Evolutionary conservation across 2,329 filamentous ascomycete species (phyloP), one percentile per base, ranked within the genome.

Genomic region (Penicillium sp.): DNA sequence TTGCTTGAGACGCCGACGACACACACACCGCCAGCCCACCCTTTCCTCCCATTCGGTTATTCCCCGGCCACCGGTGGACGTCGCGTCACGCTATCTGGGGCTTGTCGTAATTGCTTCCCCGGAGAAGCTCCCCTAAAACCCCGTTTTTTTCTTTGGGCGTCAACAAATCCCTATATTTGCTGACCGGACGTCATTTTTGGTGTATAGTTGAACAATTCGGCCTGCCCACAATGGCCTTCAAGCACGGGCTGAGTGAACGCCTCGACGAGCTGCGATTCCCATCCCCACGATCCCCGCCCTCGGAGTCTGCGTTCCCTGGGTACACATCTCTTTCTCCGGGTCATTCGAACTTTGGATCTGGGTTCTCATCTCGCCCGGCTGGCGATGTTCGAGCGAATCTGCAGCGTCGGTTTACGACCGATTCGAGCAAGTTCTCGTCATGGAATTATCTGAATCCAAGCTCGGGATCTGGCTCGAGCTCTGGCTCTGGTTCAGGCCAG

Each of bases 401-500:
- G 73, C 91, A 93, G 77, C 88, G 93, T 71, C 89, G 93, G 72
- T 97, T 97, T 78, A 97, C 93, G 63, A 94, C 93, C 57, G 96
- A 96, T 78, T 87, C 90, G 78, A 83, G 91, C 77, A 84, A 92
- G 83, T 81, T 93, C 77, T 89, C 89, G 75, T 91, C 89, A 73
- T 80, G 90, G 77, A 85, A 83, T 57, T 83, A 85, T 61, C 78
- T 93, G 70, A 84, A 82, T 47, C 82, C 84, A 73, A 79, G 82
- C 68, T 73, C 82, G 72, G 79, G 83, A 68, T 73, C 81, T 53
- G 74, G 78, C 58, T 73, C 81, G 53, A 74, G 78, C 58, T 82
- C 82, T 70, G 75, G 53, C 29, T 35, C 53, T 10, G 53, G 39
- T 6, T 56, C 53, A 6, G 33, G 45, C 17, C 45, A 50, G n/a